Base-by-base conservation (phyloP, 306 rosid species). In the Vigna nakashimae region DNA sequence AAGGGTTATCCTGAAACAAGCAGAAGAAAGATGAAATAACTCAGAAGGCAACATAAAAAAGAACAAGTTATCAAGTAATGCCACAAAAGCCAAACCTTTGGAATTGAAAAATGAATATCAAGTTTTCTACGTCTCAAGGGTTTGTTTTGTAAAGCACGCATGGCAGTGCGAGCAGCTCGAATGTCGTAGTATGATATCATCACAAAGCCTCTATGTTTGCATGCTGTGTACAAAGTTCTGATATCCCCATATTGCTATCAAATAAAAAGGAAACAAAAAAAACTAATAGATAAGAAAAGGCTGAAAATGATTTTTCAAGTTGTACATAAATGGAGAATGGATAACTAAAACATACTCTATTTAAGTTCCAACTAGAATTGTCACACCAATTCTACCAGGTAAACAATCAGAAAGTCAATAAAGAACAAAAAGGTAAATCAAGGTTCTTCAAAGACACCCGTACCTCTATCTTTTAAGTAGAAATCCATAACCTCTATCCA, bases 191-290 rank as follows among this genome's bases (percentile, higher is more conserved):
- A 93, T 45, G 98, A 93, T 83, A 93, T 93, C 98, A 93, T 93
- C 84, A 93, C 98, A 79, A 93, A 93, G 48, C 98, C 98, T 76
- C 98, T 83, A 80, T 91, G 98, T 89, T 93, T 93, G 93, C 98
- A 91, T 53, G 97, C 97, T 62, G 98, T 93, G 80, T 93, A 93
- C 75, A 93, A 84, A 80, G 98, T 90, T 85, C 97, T 82, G 90
- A 93, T 91, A 84, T 90, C 98, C 81, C 98, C 98, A 69, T 87
- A 90, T 88, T 91, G 98, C 98, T 93, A 72, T 84, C 73, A 88
- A 64, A 82, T 15, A 73, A 59, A 36, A 70, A 73, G 51, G 28
- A 50, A 66, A 18, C 28, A 71, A 43, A 69, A 32, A 28, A 79
- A 42, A 67, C 73, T 79, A 77, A 71, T 59, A 55, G 20, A 7